Conservation (phyloP, 345 rosid genomes). For the Rhodamnia argentea region DNA sequence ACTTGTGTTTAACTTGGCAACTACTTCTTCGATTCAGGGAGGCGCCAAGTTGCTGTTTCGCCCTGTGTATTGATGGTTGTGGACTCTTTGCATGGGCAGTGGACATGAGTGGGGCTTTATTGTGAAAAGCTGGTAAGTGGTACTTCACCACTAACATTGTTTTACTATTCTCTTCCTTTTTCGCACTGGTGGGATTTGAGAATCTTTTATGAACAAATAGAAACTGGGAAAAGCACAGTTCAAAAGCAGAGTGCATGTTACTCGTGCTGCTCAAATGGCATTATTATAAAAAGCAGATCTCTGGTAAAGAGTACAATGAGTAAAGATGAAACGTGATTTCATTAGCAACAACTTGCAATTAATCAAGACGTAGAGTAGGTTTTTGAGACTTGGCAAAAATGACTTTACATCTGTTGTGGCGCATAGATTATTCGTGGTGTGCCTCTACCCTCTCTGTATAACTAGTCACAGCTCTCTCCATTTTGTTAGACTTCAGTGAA, state of each 20-base stretch:
- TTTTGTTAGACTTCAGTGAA: neutral
- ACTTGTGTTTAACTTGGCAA: neutral
- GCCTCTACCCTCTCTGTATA: neutral
- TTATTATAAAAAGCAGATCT: neutral
- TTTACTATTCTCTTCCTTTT: neutral
- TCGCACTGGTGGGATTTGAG: neutral
- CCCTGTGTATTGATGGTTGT: neutral
- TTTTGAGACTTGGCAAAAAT: neutral
- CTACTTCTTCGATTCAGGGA: neutral
- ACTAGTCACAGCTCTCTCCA: neutral
- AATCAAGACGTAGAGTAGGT: neutral
- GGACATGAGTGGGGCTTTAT: neutral
- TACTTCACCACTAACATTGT: neutral
- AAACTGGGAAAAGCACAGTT: neutral
- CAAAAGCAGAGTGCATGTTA: neutral
- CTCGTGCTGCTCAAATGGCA: neutral
- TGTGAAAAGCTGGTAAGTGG: neutral
- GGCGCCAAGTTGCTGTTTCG: neutral
- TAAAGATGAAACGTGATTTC: neutral
- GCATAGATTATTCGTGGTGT: neutral
- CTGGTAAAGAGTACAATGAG: neutral
- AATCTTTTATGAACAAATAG: neutral
- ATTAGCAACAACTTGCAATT: neutral
- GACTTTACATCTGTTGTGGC: neutral
- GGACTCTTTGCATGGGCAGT: neutral